Conservation (phyloP, 2,329 filamentous ascomycete species). For the Neospermospora avenae region DNA sequence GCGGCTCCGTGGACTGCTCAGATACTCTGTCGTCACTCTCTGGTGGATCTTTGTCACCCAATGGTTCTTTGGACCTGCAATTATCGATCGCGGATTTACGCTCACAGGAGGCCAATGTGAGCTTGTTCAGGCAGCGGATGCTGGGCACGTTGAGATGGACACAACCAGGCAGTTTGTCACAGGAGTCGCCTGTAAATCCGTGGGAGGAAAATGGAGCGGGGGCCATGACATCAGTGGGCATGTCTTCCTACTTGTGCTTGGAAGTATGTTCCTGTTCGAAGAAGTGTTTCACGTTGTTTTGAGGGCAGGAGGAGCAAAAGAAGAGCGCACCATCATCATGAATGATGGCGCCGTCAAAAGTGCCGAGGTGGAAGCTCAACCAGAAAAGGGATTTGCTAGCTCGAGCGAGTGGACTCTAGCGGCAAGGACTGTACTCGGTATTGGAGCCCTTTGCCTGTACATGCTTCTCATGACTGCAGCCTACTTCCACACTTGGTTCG, state of each 20-base stretch:
- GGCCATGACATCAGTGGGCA: constrained; percentile 96
- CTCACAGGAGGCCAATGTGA: constrained; percentile 85
- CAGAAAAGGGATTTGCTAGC: constrained; percentile 12
- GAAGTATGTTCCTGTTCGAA: constrained; percentile 75
- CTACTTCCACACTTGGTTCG: constrained; percentile 98
- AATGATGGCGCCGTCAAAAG: constrained; percentile 62
- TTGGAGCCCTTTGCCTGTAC: constrained; percentile 77
- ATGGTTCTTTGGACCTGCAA: constrained; percentile 89
- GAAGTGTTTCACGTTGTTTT: constrained; percentile 68
- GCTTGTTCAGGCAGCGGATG: constrained; percentile 46
- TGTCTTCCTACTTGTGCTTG: constrained; percentile 86
- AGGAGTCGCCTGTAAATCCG: constrained; percentile 75
- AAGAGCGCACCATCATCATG: constrained; percentile 66
- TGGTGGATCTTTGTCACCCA: constrained; percentile 89
- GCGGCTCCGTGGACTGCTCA: constrained; percentile 55
- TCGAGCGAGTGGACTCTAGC: constrained; percentile 41
- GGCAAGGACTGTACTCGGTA: constrained; percentile 54
- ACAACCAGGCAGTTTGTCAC: constrained; percentile 57
- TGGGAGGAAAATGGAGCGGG: constrained; percentile 83
- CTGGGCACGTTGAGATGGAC: constrained; percentile 45
- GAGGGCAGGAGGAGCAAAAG: constrained; percentile 43
- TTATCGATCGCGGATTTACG: constrained; percentile 89
- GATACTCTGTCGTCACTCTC: constrained; percentile 70
- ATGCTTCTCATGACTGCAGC: constrained; percentile 99
- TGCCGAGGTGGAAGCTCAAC: constrained; percentile 46